Evolutionary conservation across 495 filamentous ascomycete genomes (phyloP), one percentile per base, ranked within the genome.

Genomic region (Lophiotrema nucula): DNA sequence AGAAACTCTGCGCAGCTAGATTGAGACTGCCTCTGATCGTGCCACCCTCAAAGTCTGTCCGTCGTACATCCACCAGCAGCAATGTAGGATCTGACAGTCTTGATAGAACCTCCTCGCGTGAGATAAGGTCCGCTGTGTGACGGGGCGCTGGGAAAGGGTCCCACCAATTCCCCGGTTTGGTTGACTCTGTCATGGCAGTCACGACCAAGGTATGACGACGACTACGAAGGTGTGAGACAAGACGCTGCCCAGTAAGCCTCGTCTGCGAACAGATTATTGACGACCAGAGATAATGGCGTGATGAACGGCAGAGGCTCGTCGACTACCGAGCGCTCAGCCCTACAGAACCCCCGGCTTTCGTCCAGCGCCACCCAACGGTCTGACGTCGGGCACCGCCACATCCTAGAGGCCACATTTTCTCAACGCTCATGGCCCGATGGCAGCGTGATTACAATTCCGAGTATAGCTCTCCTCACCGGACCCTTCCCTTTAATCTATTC

Each of bases 1-100:
- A 79, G 69, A 79, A 76, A 47, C 70, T 72, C 37, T 80, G 77
- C 0, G 77, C 77, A 2, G 77, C 75, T 16, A 80, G 47, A 60
- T 80, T 80, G 41, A 79, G 49, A 65, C 68, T 59, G 64, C 79
- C 47, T 58, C 74, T 60, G 70, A 82, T 72, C 58, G 70, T 39
- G 62, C 77, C 49, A 66, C 76, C 60, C 74, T 81, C 69, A 53
- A 69, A 73, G 57, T 73, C 71, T 4, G 68, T 73, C 10, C 71
- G 58, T 4, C 71, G 66, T 12, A 72, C 69, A 59, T 73, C 71
- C 5, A 73, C 47, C 31, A 72, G 65, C 27, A 73, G 64, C 27
- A 68, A 56, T 6, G 37, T n/a, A 4, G 53, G 53, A n/a, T 58
- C 58, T 0, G 33, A 42, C n/a, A 66, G 46, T 6, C 18, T 21